A percentile compares a stretch with the other conserved stretches of the same genome.
These are phyloP conservation scores for Aspergillus sp. DNA, from an alignment of 2,329 filamentous ascomycete species.

Conservation along the genomic window DNA sequence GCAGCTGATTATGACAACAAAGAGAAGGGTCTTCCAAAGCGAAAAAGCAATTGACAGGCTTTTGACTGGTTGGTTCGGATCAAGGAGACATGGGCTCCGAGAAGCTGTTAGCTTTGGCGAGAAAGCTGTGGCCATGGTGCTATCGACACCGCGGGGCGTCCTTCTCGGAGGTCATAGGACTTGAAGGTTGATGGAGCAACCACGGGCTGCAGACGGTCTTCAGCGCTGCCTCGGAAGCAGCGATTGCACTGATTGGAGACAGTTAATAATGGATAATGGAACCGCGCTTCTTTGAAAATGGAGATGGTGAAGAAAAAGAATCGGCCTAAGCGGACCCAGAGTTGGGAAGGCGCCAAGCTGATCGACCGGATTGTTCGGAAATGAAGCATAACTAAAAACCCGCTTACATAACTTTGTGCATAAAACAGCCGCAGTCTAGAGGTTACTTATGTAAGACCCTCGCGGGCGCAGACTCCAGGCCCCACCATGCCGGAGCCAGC, in stretches of 20 bases:
- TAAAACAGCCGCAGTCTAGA: neutral
- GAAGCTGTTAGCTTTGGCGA: neutral
- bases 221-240: neutral
- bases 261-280: too few relatives aligned
- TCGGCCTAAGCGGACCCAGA: neutral
- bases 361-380: slow-evolving; percentile 14
- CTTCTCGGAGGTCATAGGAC: neutral
- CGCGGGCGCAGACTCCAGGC: too few relatives aligned
- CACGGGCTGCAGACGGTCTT: neutral
- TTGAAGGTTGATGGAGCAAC: neutral
- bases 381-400: neutral
- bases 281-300: neutral
- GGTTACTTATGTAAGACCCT: neutral
- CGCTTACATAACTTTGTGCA: neutral
- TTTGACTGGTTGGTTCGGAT: slow-evolving; percentile 31
- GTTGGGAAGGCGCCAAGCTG: neutral
- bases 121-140: neutral
- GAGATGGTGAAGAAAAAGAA: neutral
- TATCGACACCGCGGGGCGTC: neutral
- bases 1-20: slow-evolving; percentile 49
- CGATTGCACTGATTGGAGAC: neutral
- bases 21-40: slow-evolving; percentile 57
- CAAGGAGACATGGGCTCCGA: slow-evolving; percentile 20
- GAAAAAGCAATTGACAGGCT: slow-evolving; percentile 46
- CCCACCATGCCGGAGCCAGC: too few relatives aligned